Percentiles rank a stretch among this genome's conserved stretches.
phyloP scores from a whole-genome alignment of 371 early-diverging fungal genomes.

The Chytridium lagenaria region DNA sequence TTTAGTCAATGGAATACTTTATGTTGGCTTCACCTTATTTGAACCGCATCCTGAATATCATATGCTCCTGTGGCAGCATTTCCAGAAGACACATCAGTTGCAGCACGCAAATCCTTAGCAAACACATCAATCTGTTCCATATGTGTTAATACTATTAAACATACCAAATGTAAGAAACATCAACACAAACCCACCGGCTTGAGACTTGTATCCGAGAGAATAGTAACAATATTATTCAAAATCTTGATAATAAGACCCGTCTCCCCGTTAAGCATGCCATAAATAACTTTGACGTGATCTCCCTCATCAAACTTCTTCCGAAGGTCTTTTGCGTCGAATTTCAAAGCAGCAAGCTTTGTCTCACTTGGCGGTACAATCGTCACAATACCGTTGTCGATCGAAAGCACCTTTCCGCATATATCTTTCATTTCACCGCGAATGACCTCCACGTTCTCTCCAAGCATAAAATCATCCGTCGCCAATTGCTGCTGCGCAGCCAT shows the following conservation, averaged over 20 bases:
- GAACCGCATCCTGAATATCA: constrained; percentile 87
- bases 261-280: constrained; percentile 85
- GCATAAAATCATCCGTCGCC: constrained; percentile 58
- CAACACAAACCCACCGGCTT: constrained; percentile 51
- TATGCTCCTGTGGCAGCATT: constrained; percentile 58
- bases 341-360: constrained; percentile 26
- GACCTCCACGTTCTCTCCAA: constrained; percentile 91
- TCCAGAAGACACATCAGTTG: constrained; percentile 63
- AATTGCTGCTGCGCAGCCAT: constrained; percentile 33
- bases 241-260: constrained; percentile 89
- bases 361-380: constrained; percentile 53
- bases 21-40: constrained; percentile 72
- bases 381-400: constrained; percentile 69
- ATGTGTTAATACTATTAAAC: constrained; percentile 57
- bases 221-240: constrained; percentile 76
- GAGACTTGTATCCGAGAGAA: constrained; percentile 78
- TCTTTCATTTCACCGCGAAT: constrained; percentile 89
- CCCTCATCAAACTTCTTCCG: constrained; percentile 88
- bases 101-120: constrained; percentile 84
- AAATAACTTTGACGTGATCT: constrained; percentile 93
- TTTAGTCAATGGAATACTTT: constrained; percentile 34
- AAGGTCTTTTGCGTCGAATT: constrained; percentile 61
- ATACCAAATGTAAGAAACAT: constrained; percentile 67
- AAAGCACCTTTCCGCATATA: constrained; percentile 78
- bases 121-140: constrained; percentile 76